Base-by-base conservation (phyloP, 306 rosid species). In the Cicer yamashitae region DNA sequence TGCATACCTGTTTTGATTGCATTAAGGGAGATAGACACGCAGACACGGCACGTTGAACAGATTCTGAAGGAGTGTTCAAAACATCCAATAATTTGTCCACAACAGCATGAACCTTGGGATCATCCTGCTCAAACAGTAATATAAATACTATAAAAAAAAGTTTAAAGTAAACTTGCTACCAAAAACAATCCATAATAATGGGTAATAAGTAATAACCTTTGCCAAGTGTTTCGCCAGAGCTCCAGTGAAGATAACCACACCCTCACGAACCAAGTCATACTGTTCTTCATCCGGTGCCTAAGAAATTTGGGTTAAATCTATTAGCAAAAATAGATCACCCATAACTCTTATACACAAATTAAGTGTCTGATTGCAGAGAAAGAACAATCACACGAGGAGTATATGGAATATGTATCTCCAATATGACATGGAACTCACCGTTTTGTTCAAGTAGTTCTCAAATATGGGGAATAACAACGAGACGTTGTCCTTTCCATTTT, bases 31-130 rank as follows among this genome's bases (percentile, higher is more conserved):
- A 91, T 47, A 94, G 85, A 85, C 99, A 94, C 0, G 84, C 62
- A n/a, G 97, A 87, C 44, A 94, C 98, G 2, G 98, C 98, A 66
- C 98, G 90, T 85, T 94, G 98, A 86, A 94, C 98, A 84, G 97
- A 94, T 85, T 94, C 97, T 37, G 99, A 92, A 38, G 99, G 99
- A 77, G 99, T 94, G 75, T 92, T 94, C 64, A 94, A 59, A 53
- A 92, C 99, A 79, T 94, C 99, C 90, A 94, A 85, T 84, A 94
- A 83, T 77, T 94, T 94, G 50, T 94, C 99, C 71, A 94, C 94
- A 72, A 92, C 99, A 69, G 96, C 68, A 68, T 90, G 91, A 71
- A 94, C 97, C 86, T 90, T 94, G 41, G 97, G 96, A 79, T 94
- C 99, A 70, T 92, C 93, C 99, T 94, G 91, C 69, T 77, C 75